Conservation (phyloP, 805 yeast genomes). For the Kuraishia piskuri region DNA sequence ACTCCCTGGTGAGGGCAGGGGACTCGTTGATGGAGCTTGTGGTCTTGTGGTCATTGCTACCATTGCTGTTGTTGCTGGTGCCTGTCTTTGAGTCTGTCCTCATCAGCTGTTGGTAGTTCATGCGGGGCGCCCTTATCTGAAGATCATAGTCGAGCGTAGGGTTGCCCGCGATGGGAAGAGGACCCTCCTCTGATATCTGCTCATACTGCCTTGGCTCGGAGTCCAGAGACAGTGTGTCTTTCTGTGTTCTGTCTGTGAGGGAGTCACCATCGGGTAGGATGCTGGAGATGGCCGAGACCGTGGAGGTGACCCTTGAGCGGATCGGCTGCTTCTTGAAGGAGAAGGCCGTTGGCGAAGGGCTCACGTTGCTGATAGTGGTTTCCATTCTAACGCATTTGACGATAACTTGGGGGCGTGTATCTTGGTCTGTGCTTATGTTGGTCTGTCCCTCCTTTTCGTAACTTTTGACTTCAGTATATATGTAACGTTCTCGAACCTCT, state of each 20-base stretch:
- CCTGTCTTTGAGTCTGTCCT: conserved; percentile 7
- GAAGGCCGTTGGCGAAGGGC: conserved; percentile 1
- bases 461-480: too few relatives aligned
- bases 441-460: too few relatives aligned
- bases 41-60: not conserved
- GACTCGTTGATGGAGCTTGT: conserved; percentile 1
- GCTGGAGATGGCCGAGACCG: conserved; percentile 4
- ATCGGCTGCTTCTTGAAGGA: conserved; percentile 6
- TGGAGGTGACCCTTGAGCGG: conserved; percentile 2
- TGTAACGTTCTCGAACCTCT: too few relatives aligned
- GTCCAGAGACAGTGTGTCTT: not conserved
- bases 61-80: not conserved
- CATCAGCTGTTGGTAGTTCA: conserved; percentile 25
- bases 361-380: not conserved
- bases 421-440: too few relatives aligned
- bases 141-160: conserved; percentile 35
- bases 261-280: conserved; percentile 1
- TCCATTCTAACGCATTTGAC: not conserved
- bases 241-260: not conserved
- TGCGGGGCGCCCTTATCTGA: conserved; percentile 46
- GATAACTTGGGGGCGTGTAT: too few relatives aligned
- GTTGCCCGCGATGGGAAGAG: not conserved
- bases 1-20: conserved; percentile 4
- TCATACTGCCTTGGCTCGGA: conserved; percentile 1
- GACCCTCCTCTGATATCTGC: not conserved